Evolutionary conservation across 345 rosid genomes (phyloP).

Genomic region (Ceriops decandra): DNA sequence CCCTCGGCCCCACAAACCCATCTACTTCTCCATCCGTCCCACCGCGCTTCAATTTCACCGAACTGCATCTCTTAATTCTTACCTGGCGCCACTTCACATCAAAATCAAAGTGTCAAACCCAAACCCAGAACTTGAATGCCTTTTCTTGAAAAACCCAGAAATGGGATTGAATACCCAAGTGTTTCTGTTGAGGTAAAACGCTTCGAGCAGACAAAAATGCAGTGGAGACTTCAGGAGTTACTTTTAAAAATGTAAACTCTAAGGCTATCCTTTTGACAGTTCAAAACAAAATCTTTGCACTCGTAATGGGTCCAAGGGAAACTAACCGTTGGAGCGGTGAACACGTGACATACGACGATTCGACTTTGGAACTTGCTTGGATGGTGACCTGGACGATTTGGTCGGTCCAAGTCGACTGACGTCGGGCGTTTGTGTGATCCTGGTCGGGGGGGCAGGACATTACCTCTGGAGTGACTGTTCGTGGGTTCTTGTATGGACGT

Average conservation of each 20-base stretch:
- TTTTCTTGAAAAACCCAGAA: background rate
- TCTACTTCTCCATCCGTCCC: slow-evolving; percentile 18
- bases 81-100: slow-evolving; percentile 40
- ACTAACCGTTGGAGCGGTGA: slow-evolving; percentile 24
- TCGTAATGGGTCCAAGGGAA: background rate
- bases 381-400: slow-evolving; percentile 14
- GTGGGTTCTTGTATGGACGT: background rate
- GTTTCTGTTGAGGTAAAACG: background rate
- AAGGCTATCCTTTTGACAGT: slow-evolving; percentile 16
- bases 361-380: slow-evolving; percentile 1
- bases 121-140: background rate
- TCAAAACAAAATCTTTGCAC: background rate
- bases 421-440: slow-evolving; percentile 13
- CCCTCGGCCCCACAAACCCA: slow-evolving; percentile 3
- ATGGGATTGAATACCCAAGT: background rate
- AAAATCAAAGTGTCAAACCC: background rate
- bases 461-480: background rate
- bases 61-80: slow-evolving; percentile 21
- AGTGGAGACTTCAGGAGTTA: background rate
- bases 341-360: slow-evolving; percentile 13
- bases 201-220: background rate
- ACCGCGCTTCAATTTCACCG: slow-evolving; percentile 29
- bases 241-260: background rate
- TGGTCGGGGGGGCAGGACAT: background rate
- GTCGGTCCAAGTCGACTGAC: slow-evolving; percentile 30